Conservation (phyloP, 768 basidiomycete genomes). For the Suillus lakei region DNA sequence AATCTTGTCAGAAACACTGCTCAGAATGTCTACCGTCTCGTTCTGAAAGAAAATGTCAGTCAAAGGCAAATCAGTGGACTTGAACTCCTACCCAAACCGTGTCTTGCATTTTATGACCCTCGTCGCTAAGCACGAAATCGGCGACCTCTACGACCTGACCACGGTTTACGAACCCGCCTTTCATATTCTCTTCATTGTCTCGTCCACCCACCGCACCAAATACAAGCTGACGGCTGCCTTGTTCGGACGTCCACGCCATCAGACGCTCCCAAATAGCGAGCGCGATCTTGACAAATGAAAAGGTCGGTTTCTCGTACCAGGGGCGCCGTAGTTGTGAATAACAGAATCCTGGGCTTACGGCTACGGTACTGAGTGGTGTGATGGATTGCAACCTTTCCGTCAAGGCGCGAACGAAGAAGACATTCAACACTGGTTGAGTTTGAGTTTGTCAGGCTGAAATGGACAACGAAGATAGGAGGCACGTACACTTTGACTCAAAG, state of each 20-base stretch:
- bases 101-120: slow-evolving; percentile 33
- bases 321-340: slow-evolving; percentile 27
- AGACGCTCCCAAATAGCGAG: slow-evolving; percentile 11
- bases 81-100: slow-evolving; percentile 37
- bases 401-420: slow-evolving; percentile 37
- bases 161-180: slow-evolving; percentile 22
- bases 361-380: slow-evolving; percentile 28
- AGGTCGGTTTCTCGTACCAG: background rate
- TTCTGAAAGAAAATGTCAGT: slow-evolving; percentile 6
- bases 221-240: slow-evolving; percentile 41
- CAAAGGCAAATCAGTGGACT: background rate
- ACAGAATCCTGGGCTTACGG: slow-evolving; percentile 37
- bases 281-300: background rate
- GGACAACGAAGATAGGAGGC: background rate
- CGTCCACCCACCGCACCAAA: slow-evolving; percentile 33
- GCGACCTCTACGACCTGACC: slow-evolving; percentile 28
- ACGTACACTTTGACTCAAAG: slow-evolving; percentile 30
- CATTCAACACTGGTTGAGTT: slow-evolving; percentile 31
- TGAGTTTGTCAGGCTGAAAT: background rate
- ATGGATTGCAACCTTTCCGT: slow-evolving; percentile 21
- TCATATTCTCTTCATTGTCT: slow-evolving; percentile 23
- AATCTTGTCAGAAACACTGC: slow-evolving; percentile 15
- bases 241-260: slow-evolving; percentile 28
- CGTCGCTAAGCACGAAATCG: slow-evolving; percentile 36
- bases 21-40: slow-evolving; percentile 27